These are phyloP conservation scores for Colletotrichum orchidophilum DNA, from an alignment of 2,329 filamentous ascomycete species.

Conservation along the genomic window DNA sequence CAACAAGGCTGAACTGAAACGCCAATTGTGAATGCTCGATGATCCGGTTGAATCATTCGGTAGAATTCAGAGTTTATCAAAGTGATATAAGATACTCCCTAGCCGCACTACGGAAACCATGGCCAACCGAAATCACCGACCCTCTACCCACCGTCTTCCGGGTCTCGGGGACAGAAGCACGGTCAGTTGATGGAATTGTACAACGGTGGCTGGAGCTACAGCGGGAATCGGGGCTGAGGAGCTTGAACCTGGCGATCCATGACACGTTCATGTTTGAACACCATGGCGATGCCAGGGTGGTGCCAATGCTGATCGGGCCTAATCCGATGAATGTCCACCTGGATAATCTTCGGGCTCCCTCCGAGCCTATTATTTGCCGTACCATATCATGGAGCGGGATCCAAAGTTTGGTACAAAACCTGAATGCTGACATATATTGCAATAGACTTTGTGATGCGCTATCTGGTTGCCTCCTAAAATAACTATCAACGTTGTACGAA, in stretches of 20 bases:
- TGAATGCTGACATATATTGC: slow-evolving; percentile 8
- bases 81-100: slow-evolving; percentile 20
- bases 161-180: slow-evolving; percentile 9
- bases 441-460: neutral
- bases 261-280: slow-evolving; percentile 12
- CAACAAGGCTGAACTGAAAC: slow-evolving; percentile 32
- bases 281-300: slow-evolving; percentile 1
- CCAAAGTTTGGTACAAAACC: slow-evolving; percentile 20
- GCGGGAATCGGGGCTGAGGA: neutral
- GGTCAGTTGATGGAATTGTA: slow-evolving; percentile 2
- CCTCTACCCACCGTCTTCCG: neutral
- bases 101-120: neutral
- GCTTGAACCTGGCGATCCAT: neutral
- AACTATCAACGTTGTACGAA: neutral
- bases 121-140: neutral
- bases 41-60: neutral
- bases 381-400: neutral
- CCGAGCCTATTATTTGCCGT: neutral
- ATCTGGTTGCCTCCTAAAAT: neutral
- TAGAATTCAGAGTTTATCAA: slow-evolving; percentile 16
- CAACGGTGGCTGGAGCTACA: neutral
- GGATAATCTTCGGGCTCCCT: slow-evolving; percentile 3
- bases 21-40: slow-evolving; percentile 6
- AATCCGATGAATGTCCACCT: neutral
- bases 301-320: slow-evolving; percentile 13